A percentile compares a stretch with the other conserved stretches of the same genome.
Evolutionary conservation across 2,329 filamentous ascomycete genomes (phyloP).

Genomic region (Didymellaceae sp.): DNA sequence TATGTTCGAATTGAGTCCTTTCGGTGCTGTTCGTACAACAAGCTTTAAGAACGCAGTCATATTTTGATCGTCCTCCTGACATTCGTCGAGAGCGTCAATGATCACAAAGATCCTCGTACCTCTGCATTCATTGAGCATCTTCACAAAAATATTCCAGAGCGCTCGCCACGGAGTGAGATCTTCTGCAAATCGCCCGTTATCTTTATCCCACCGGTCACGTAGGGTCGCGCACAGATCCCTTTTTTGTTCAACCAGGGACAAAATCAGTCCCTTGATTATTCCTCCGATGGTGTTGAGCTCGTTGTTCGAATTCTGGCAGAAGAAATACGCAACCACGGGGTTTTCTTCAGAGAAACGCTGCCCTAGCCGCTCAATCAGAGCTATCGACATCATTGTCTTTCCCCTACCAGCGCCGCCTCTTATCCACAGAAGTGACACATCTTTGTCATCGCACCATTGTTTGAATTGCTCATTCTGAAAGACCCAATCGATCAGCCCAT

Average conservation of each 20-base stretch:
- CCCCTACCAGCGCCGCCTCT: not conserved
- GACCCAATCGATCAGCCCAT: not conserved
- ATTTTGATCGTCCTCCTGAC: conserved; percentile 11
- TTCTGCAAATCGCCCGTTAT: conserved; percentile 19
- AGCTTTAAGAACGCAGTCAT: conserved; percentile 32
- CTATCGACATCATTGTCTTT: conserved; percentile 8
- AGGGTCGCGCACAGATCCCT: not conserved
- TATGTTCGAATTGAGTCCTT: conserved; percentile 20
- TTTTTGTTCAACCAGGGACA: not conserved
- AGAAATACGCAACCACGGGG: conserved; percentile 3
- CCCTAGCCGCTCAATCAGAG: not conserved
- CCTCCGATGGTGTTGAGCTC: conserved; percentile 2
- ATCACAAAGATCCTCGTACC: conserved; percentile 26
- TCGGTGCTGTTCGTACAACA: conserved; percentile 47
- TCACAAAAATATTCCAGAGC: conserved; percentile 45
- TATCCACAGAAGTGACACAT: conserved; percentile 5
- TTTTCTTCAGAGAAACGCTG: not conserved
- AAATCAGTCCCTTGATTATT: conserved; percentile 3
- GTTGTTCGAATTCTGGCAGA: conserved; percentile 5
- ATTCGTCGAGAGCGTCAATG: conserved; percentile 43
- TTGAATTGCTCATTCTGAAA: not conserved
- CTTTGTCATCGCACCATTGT: not conserved
- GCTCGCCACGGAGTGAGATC: conserved; percentile 45
- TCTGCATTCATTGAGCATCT: conserved; percentile 46
- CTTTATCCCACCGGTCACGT: not conserved